Evolutionary conservation across 768 basidiomycete species (phyloP).

Genomic region (Mycena haematopus): DNA sequence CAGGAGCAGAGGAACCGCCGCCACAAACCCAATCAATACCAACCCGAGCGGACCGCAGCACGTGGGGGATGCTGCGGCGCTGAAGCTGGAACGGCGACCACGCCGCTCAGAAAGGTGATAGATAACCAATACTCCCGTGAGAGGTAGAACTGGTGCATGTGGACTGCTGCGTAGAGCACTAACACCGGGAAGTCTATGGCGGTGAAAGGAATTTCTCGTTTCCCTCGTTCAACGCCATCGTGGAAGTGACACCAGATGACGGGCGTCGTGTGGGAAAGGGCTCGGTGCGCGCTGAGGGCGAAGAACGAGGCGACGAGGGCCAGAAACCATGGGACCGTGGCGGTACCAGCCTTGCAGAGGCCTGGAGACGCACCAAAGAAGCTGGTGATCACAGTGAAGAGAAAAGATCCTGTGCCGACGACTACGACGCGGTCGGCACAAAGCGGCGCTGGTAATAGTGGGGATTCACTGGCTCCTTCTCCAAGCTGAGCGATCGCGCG

Average conservation of each 20-base stretch:
- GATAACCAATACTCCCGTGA: not conserved
- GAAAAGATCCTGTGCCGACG: not conserved
- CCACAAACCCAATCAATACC: not conserved
- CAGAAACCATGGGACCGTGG: no score
- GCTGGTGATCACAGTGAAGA: not conserved
- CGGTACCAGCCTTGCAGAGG: no score
- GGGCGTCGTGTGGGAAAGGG: not conserved
- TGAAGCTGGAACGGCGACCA: not conserved
- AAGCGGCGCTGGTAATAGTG: not conserved
- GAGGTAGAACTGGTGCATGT: not conserved
- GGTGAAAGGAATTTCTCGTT: not conserved
- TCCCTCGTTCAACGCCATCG: not conserved
- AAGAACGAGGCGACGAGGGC: no score
- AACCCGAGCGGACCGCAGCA: not conserved
- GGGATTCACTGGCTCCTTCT: constrained; percentile 1
- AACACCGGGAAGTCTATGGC: not conserved
- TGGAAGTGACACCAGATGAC: not conserved
- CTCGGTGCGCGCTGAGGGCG: not conserved
- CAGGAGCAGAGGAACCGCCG: not conserved
- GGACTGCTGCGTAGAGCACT: not conserved
- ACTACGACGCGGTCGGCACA: constrained; percentile 5
- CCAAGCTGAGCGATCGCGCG: not conserved
- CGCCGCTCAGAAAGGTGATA: not conserved
- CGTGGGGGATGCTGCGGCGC: not conserved
- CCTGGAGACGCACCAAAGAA: no score